Evolutionary conservation across 2,329 filamentous ascomycete genomes (phyloP).

Genomic region (Scorias spongiosa): DNA sequence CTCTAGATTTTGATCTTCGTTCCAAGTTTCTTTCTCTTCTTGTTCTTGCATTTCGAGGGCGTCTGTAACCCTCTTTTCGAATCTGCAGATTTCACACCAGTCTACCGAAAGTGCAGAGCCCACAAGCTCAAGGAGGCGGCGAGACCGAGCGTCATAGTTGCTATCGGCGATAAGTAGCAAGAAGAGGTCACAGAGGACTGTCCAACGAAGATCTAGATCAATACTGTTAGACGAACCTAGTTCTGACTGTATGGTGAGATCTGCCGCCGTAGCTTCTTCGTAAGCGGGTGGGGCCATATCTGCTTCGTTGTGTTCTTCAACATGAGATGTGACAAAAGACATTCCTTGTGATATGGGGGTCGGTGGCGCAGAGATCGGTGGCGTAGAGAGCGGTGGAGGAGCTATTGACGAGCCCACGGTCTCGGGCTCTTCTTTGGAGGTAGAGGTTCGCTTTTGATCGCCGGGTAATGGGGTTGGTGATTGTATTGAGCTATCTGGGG

Average conservation of each 20-base stretch:
- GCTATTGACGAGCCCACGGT: not conserved
- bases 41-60: slow-evolving; percentile 95
- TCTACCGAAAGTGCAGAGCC: slow-evolving; percentile 65
- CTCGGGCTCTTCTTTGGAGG: not conserved
- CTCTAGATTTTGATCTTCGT: slow-evolving; percentile 90
- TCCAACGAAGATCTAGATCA: slow-evolving; percentile 94
- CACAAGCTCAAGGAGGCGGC: slow-evolving; percentile 68
- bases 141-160: slow-evolving; percentile 77
- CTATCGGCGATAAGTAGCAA: slow-evolving; percentile 93
- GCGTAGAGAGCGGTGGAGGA: not conserved
- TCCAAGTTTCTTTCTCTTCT: slow-evolving; percentile 92
- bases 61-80: slow-evolving; percentile 94
- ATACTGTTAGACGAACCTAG: slow-evolving; percentile 69
- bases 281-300: slow-evolving; percentile 33
- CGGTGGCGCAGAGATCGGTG: slow-evolving; percentile 7
- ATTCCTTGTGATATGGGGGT: not conserved
- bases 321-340: no score
- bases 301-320: not conserved
- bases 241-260: slow-evolving; percentile 67
- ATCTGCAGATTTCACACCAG: slow-evolving; percentile 88
- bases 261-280: slow-evolving; percentile 48
- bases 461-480: slow-evolving; percentile 11
- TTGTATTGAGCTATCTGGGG: not conserved
- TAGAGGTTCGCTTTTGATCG: slow-evolving; percentile 2
- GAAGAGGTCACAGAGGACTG: slow-evolving; percentile 88